Base-by-base conservation (phyloP, 495 filamentous ascomycete species). In the Penicillium longicatenatum region DNA sequence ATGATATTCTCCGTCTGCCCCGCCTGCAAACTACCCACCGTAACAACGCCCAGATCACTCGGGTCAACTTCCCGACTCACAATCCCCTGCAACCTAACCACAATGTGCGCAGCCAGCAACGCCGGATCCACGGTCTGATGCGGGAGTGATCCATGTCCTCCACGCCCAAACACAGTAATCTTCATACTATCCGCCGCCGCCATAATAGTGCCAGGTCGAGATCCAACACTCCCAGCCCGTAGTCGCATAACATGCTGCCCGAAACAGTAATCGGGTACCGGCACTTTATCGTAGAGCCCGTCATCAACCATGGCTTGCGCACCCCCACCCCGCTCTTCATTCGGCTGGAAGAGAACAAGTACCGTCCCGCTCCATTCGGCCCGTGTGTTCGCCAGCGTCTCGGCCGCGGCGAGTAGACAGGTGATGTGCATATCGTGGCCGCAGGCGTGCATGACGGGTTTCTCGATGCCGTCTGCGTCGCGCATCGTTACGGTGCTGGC, bases 361-460 rank as follows among this genome's bases (percentile, higher is more conserved):
- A 84, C 57, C 0, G 82, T 84, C 4, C 82, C 82, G 33, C 55
- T 65, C 82, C 82, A 84, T 2, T 58, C 24, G 22, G 71, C 37
- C 41, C 52, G 68, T 6, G 59, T 61, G 3, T 55, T 58, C 8
- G 57, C 66, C 0, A 83, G 67, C 0, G 58, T 60, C 47, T 84
- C 79, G 0, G 80, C 73, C 0, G 79, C 75, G 0, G 79, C 82
- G 4, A 84, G 70, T 0, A 84, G 72, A 59, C 75, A 80, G 0
- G 82, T 82, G 3, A 84, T 73, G 35, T 84, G 82, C 75, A 84
- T 81, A 43, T 84, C 82, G 62, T 84, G 82, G 2, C 80, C 82
- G 50, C 82, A 82, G 14, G 81, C 81, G 56, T 82, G 81, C 81
- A 83, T 83, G 4, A 81, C 78, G 0, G 79, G 79, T 45, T 79